These are phyloP conservation scores for Tolypocladium paradoxum DNA, from an alignment of 2,329 filamentous ascomycete genomes.

Conservation along the genomic window DNA sequence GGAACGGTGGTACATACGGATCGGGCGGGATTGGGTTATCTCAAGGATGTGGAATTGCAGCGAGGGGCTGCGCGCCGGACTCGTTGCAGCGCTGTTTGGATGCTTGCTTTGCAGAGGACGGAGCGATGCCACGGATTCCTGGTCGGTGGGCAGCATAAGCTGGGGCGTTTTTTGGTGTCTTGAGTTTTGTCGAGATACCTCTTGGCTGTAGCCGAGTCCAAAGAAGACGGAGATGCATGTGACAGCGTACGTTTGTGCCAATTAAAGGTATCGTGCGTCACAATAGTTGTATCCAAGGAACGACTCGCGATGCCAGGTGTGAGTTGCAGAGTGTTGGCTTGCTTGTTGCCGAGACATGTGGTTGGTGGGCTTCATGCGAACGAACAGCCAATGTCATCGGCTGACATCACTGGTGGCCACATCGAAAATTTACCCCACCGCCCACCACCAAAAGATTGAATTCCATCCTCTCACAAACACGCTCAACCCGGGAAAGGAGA, in stretches of 20 bases:
- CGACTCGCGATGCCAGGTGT: neutral
- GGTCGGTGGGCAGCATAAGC: conserved; percentile 5
- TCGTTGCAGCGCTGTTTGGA: conserved; percentile 4
- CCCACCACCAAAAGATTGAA: conserved; percentile 8
- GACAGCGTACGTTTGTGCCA: neutral
- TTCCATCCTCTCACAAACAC: conserved; percentile 1
- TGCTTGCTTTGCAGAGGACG: conserved; percentile 4
- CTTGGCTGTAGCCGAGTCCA: conserved; percentile 2
- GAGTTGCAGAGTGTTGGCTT: neutral
- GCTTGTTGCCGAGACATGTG: neutral
- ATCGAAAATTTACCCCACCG: conserved; percentile 30
- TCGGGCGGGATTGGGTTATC: neutral
- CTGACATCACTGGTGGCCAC: conserved; percentile 21
- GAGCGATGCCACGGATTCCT: neutral
- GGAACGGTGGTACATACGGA: neutral
- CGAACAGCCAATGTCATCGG: conserved; percentile 1
- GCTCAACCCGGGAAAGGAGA: conserved; percentile 1
- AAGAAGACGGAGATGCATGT: conserved; percentile 1
- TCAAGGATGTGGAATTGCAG: neutral
- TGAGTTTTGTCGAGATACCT: conserved; percentile 8
- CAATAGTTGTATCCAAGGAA: neutral
- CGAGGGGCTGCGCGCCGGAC: too few species aligned
- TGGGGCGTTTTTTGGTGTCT: conserved; percentile 8
- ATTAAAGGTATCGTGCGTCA: neutral
- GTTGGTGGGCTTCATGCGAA: neutral